These are phyloP conservation scores for Gossypium trilobum DNA, from an alignment of 441 rosid species.

Conservation along the genomic window DNA sequence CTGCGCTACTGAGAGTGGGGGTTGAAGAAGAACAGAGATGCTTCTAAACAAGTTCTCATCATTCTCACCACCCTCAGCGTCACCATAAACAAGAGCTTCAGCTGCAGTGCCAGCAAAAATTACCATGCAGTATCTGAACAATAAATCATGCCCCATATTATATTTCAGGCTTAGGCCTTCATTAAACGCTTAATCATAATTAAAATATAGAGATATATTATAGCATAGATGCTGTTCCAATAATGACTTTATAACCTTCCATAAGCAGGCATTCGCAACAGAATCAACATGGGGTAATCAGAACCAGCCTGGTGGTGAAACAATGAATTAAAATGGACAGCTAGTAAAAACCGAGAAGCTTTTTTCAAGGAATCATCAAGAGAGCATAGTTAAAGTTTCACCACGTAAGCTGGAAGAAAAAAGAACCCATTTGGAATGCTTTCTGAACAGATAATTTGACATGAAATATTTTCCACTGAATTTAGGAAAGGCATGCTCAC, in stretches of 20 bases:
- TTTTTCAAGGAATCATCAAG: background rate
- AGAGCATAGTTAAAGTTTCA: background rate
- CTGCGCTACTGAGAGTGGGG: slow-evolving; percentile 73
- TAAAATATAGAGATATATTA: background rate
- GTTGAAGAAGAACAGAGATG: slow-evolving; percentile 65
- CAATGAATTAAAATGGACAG: background rate
- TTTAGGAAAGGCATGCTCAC: background rate
- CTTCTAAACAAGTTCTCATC: slow-evolving; percentile 87
- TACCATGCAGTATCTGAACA: slow-evolving; percentile 80
- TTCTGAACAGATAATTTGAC: background rate
- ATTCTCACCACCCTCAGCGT: slow-evolving; percentile 94
- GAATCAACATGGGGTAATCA: background rate
- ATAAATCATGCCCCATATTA: slow-evolving; percentile 8
- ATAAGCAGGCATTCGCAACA: background rate
- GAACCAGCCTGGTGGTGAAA: background rate
- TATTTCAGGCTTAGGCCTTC: background rate
- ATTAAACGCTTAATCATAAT: background rate
- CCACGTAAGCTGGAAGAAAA: background rate
- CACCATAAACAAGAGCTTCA: slow-evolving; percentile 80
- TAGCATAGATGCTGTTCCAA: background rate
- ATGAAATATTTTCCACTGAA: background rate
- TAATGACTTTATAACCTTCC: background rate
- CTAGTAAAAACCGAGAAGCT: background rate
- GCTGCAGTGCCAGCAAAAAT: slow-evolving; percentile 95
- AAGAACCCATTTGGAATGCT: background rate